Evolutionary conservation across 192 early-diverging fungal genomes (phyloP), one percentile per base, ranked within the genome.

Genomic region (Chytriomyces sp.): DNA sequence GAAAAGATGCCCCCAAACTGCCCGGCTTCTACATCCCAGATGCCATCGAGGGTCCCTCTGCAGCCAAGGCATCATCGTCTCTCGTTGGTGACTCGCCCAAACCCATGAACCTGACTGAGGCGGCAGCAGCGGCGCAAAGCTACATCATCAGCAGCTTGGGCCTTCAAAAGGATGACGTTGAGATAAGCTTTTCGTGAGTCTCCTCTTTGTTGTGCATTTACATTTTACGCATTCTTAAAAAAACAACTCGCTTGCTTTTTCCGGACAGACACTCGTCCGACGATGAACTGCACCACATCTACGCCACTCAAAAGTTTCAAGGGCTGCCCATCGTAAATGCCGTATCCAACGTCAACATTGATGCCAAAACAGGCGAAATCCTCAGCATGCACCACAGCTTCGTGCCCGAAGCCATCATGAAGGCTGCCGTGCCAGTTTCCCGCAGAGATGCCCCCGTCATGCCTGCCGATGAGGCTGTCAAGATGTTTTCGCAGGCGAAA

Each of bases 281-380:
- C 35, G 35, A 35, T 35, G 69, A 53, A 11, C 13, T 72, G 50
- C n/a, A 16, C 13, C 92, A 93, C 68, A 87, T 94, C 6, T 91
- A 93, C 69, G 71, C 90, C 9, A 86, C 84, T 49, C 94, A 95
- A 74, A 67, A 83, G 7, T 80, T 89, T 44, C 68, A 91, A 59
- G 92, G 90, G 9, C 66, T 91, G 7, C 83, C 86, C 59, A 87
- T 94, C 9, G 78, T 87, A 23, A 95, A 94, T 78, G 91, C 88
- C 45, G 88, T 93, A 77, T 91, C 93, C 66, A 95, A 94, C 79
- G 71, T 95, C 78, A 95, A 95, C 69, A 80, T 95, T 53, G 87
- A 89, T 62, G 28, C 72, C 18, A 35, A 35, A 35, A 35, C 35
- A 35, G 49, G 83, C 49, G 92, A 92, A 28, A 72, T 81, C n/a